A percentile compares a stretch with the other conserved stretches of the same genome.
Evolutionary conservation across 2,329 filamentous ascomycete species (phyloP).

Genomic region (Fusarium phyllophilum): DNA sequence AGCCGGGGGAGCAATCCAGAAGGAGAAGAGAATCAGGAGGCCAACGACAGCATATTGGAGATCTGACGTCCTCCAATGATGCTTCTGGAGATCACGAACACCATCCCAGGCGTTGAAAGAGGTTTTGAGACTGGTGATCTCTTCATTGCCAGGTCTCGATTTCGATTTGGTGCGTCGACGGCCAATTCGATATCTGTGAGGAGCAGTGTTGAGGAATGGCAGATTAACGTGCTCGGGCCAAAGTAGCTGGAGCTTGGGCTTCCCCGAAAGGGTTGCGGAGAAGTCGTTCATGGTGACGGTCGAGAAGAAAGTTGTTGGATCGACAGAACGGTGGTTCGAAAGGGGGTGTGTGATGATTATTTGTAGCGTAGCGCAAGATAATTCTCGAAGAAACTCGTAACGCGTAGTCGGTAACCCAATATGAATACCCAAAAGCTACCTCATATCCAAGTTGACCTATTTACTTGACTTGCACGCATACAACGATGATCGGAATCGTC

Average conservation of each 20-base stretch:
- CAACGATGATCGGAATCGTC: constrained; percentile 31
- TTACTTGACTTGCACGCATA: constrained; percentile 37
- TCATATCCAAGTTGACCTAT: constrained; percentile 48
- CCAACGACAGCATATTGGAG: constrained; percentile 83
- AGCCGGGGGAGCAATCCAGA: constrained; percentile 84
- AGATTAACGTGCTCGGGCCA: constrained; percentile 55
- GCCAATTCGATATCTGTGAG: constrained; percentile 53
- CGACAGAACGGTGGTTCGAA: constrained; percentile 4
- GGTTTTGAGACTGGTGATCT: constrained; percentile 79
- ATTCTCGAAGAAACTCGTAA: constrained; percentile 28
- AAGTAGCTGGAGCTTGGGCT: constrained; percentile 54
- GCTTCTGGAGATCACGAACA: constrained; percentile 76
- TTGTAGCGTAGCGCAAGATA: constrained; percentile 9
- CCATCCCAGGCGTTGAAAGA: constrained; percentile 86
- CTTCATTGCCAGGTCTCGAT: constrained; percentile 58
- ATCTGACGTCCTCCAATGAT: constrained; percentile 85
- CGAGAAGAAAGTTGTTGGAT: constrained; percentile 13
- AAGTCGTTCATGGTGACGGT: constrained; percentile 53
- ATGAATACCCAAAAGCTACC: constrained; percentile 51
- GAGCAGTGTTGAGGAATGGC: constrained; percentile 55
- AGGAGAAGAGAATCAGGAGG: constrained; percentile 80
- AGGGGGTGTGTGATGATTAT: constrained; percentile 11
- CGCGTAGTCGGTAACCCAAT: constrained; percentile 40
- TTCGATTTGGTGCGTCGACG: constrained; percentile 54
- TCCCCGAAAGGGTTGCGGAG: constrained; percentile 50